A percentile compares a stretch with the other conserved stretches of the same genome.
phyloP scores from a whole-genome alignment of 2,329 filamentous ascomycete genomes.

The Sporothrix phasma region DNA sequence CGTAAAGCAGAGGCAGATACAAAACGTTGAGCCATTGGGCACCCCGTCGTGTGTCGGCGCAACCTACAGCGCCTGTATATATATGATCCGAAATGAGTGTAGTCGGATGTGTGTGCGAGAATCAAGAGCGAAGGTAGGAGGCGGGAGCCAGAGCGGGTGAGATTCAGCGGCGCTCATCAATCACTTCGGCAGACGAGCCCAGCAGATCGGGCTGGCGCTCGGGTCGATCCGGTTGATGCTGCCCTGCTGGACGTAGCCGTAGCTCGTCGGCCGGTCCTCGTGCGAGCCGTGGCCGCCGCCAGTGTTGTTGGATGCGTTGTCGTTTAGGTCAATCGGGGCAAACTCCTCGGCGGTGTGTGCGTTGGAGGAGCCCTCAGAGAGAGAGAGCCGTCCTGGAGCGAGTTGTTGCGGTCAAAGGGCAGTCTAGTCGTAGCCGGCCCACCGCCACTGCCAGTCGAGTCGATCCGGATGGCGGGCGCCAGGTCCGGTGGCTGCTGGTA shows the following conservation, averaged over 20 bases:
- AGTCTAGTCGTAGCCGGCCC: slow-evolving; percentile 29
- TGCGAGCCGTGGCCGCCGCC: slow-evolving; percentile 10
- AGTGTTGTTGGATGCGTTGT: slow-evolving; percentile 16
- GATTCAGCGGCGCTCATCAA: slow-evolving; percentile 26
- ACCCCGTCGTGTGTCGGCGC: not conserved
- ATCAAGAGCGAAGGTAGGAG: not conserved
- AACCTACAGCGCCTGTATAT: not conserved
- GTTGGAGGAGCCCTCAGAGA: slow-evolving; percentile 36
- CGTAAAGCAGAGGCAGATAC: not conserved
- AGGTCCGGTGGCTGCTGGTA: not conserved
- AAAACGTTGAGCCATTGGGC: not conserved
- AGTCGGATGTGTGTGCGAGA: not conserved
- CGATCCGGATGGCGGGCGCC: not conserved
- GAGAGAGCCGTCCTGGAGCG: slow-evolving; percentile 40
- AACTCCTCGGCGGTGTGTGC: slow-evolving; percentile 36
- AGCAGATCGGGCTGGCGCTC: slow-evolving; percentile 37
- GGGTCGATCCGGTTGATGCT: slow-evolving; percentile 45
- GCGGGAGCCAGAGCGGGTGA: not conserved
- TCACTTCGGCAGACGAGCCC: slow-evolving; percentile 47
- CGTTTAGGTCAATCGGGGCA: slow-evolving; percentile 32
- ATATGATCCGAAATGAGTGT: not conserved
- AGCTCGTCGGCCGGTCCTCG: slow-evolving; percentile 43
- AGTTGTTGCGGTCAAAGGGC: slow-evolving; percentile 49
- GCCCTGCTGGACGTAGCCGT: slow-evolving; percentile 49
- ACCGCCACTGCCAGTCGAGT: slow-evolving; percentile 15